Base-by-base conservation (phyloP, 805 yeast genomes). In the Schwanniomyces occidentalis region DNA sequence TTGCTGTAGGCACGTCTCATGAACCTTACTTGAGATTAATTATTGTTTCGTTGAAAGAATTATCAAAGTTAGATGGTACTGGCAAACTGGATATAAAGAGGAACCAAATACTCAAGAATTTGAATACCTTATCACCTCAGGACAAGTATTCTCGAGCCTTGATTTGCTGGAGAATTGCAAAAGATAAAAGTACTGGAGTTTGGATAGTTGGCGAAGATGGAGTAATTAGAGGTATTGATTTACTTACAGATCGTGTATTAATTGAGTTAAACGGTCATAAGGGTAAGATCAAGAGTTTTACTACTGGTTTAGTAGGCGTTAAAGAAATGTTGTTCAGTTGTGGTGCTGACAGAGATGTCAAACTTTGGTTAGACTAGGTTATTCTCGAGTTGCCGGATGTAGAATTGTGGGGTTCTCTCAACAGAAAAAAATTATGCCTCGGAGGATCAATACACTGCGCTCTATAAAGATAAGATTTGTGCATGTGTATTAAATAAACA, bases 141-240 rank as follows among this genome's bases (percentile, higher is more conserved):
- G 87, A 82, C 48, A 80, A 80, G 52, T 83, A 67, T 48, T 76
- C 83, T 2, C 70, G 61, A 34, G 71, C 84, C 0, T 46, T 62
- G 9, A 52, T 83, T 3, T 40, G 42, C 6, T 76, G 80, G 80
- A 51, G 76, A 34, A 28, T 32, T 5, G 44, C 41, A 10, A 25
- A 28, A 14, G 41, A 37, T 3, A 56, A 58, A 12, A 65, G 67
- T 1, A 48, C 57, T 16, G 90, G 89, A 0, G 34, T 82, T 2
- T 82, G 89, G 87, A 65, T 81, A 0, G 61, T 73, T 31, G 81
- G 88, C 3, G 89, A 83, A 43, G 89, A 82, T 52, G 91, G 90
- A 0, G 40, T 54, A 0, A 48, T 83, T 1, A 52, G 88, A 28
- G 89, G 87, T 0, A 49, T 82, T 7, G 82, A 81, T 45, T 42